Evolutionary conservation across 176 grass and related monocot genomes (phyloP).

Genomic region (Areca catechu): DNA sequence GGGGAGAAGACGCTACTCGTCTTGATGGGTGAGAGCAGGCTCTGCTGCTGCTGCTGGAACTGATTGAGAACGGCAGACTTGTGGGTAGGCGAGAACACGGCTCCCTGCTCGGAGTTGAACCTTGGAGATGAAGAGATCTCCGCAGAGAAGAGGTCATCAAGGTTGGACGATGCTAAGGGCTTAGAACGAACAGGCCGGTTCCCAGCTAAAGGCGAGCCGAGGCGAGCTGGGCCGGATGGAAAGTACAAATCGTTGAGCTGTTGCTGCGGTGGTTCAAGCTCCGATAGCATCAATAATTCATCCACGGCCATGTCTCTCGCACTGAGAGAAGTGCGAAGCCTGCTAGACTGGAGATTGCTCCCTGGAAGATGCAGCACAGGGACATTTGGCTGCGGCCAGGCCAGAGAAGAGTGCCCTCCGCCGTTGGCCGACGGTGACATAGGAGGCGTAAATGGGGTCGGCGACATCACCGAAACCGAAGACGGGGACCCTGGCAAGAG

Average conservation of each 20-base stretch:
- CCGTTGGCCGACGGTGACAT: slow-evolving; percentile 15
- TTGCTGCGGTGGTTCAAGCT: slow-evolving; percentile 41
- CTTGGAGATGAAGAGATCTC: slow-evolving; percentile 54
- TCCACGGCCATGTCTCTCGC: slow-evolving; percentile 60
- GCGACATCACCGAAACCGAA: slow-evolving; percentile 28
- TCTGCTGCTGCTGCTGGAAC: slow-evolving; percentile 6
- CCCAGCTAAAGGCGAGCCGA: slow-evolving; percentile 19
- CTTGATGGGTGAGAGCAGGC: slow-evolving; percentile 61
- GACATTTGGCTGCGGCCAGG: slow-evolving; percentile 20
- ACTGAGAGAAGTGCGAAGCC: slow-evolving; percentile 74
- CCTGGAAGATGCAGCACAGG: slow-evolving; percentile 15
- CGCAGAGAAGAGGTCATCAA: slow-evolving; percentile 62
- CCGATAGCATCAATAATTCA: slow-evolving; percentile 46
- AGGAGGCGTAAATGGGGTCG: slow-evolving; percentile 19
- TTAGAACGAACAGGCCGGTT: slow-evolving; percentile 31
- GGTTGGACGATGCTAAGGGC: slow-evolving; percentile 37
- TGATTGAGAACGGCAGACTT: slow-evolving; percentile 70
- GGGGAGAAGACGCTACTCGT: slow-evolving; percentile 59
- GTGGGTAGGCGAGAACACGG: slow-evolving; percentile 57
- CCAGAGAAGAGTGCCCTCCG: slow-evolving; percentile 13
- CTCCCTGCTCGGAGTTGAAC: slow-evolving; percentile 58
- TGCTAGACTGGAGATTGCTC: slow-evolving; percentile 55
- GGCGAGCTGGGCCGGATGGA: slow-evolving; percentile 15
- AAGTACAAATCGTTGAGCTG: slow-evolving; percentile 56
- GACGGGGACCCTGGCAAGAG: slow-evolving; percentile 57